phyloP scores from a whole-genome alignment of 768 basidiomycete genomes.

The Naganishia kalamii region DNA sequence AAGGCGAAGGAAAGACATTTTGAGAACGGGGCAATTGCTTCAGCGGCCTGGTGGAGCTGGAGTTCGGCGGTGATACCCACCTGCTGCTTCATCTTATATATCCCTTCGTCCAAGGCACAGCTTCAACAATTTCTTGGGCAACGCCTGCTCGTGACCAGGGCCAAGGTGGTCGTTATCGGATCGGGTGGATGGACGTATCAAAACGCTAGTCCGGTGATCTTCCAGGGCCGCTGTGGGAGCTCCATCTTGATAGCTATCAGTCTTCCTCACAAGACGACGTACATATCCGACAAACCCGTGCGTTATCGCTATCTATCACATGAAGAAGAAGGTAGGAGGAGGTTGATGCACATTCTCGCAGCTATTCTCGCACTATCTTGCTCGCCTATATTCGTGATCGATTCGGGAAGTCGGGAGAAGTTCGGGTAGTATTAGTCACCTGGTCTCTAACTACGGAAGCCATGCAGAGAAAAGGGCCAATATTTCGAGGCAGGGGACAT shows the following conservation, averaged over 20 bases:
- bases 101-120: too few species aligned
- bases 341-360: background rate
- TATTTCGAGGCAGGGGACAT: too few species aligned
- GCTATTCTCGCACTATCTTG: background rate
- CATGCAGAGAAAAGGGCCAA: too few species aligned
- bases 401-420: too few species aligned
- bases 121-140: too few species aligned
- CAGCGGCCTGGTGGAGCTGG: too few species aligned
- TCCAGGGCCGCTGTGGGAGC: background rate
- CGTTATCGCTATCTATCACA: slow-evolving; percentile 10
- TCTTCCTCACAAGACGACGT: background rate
- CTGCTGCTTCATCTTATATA: too few species aligned
- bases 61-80: too few species aligned
- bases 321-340: background rate
- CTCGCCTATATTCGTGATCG: slow-evolving; percentile 9
- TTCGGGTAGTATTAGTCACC: background rate
- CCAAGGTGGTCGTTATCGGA: too few species aligned
- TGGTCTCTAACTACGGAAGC: background rate
- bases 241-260: background rate
- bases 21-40: background rate
- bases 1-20: slow-evolving; percentile 10
- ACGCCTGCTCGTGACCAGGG: too few species aligned
- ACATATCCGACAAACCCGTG: slow-evolving; percentile 18
- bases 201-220: slow-evolving; percentile 4
- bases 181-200: too few species aligned